Evolutionary conservation across 1,284 basidiomycete species (phyloP), one percentile per base, ranked within the genome.

Genomic region (Trametes pubescens): DNA sequence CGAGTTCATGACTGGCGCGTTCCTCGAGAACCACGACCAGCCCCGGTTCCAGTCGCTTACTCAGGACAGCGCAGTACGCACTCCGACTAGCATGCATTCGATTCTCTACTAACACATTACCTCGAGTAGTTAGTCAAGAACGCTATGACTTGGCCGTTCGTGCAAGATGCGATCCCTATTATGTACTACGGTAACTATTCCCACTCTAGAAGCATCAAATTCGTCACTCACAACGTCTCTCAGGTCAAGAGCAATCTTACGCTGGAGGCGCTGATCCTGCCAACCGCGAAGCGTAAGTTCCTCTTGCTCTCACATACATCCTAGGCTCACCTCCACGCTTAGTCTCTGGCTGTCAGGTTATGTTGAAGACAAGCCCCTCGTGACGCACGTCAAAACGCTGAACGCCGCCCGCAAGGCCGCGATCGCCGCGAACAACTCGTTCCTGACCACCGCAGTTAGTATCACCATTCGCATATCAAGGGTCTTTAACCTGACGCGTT

Each of bases 21-120:
- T 95, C 77, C 77, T 95, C 37, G 93, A 94, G 77, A 94, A 94
- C 77, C 92, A 94, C 70, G 92, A 94, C 73, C 68, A 92, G 22
- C 87, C 92, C 3, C 84, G 93, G 52, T 94, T 90, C 87, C 81
- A 85, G 88, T 76, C 71, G 80, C 37, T 86, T 82, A 73, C 84
- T 81, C 26, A 86, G 84, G 75, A 88, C 79, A 74, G 79, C 84
- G 69, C 86, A 82, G 84, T 90, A 71, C 69, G 87, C 78, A 26
- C 22, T 18, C n/a, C 26, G 29, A 49, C 11, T 8, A 49, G 48
- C 48, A 18, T 32, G 13, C 1, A 32, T 22, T 8, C 5, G 24
- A 22, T 6, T 9, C 16, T n/a, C 13, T 40, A 26, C 10, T 54
- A 7, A 34, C n/a, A 1, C 22, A 16, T 22, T 16, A 4, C 4